Percentiles rank a stretch among this genome's conserved stretches.
phyloP scores from a whole-genome alignment of 805 yeast species.

The Yarrowia hollandica region DNA sequence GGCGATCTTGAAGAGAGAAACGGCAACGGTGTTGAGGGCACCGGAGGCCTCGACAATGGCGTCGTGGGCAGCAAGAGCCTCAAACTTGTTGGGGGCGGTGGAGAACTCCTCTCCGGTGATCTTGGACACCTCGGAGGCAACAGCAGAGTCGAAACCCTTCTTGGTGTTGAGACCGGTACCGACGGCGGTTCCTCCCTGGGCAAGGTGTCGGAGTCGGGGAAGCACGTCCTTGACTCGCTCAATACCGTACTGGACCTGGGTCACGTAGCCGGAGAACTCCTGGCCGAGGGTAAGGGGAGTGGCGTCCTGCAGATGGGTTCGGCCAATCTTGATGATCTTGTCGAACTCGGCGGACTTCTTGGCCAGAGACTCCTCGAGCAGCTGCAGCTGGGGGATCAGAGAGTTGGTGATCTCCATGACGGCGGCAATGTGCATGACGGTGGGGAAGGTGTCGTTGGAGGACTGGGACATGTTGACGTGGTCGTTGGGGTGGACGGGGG shows the following conservation, averaged over 20 bases:
- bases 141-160: slow-evolving; percentile 81
- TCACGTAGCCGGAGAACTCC: slow-evolving; percentile 95
- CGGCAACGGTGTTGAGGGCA: slow-evolving; percentile 93
- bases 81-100: slow-evolving; percentile 98
- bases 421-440: slow-evolving; percentile 99
- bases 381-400: slow-evolving; percentile 77
- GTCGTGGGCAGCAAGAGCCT: slow-evolving; percentile 98
- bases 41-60: slow-evolving; percentile 98
- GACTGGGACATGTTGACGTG: slow-evolving; percentile 98
- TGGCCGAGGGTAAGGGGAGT: slow-evolving; percentile 97
- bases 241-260: slow-evolving; percentile 89
- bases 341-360: slow-evolving; percentile 79
- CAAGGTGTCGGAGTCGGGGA: slow-evolving; percentile 75
- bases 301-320: slow-evolving; percentile 98
- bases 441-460: slow-evolving; percentile 98
- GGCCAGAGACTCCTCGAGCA: slow-evolving; percentile 74
- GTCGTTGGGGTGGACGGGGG: slow-evolving; percentile 96
- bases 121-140: slow-evolving; percentile 81
- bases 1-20: slow-evolving; percentile 91
- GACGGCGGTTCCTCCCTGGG: slow-evolving; percentile 99
- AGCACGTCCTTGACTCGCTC: slow-evolving; percentile 76
- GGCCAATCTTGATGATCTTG: slow-evolving; percentile 94
- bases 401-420: slow-evolving; percentile 78
- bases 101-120: slow-evolving; percentile 85
- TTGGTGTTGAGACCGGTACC: slow-evolving; percentile 97